phyloP scores from a whole-genome alignment of 495 filamentous ascomycete species.

The Xylaria palmicola region DNA sequence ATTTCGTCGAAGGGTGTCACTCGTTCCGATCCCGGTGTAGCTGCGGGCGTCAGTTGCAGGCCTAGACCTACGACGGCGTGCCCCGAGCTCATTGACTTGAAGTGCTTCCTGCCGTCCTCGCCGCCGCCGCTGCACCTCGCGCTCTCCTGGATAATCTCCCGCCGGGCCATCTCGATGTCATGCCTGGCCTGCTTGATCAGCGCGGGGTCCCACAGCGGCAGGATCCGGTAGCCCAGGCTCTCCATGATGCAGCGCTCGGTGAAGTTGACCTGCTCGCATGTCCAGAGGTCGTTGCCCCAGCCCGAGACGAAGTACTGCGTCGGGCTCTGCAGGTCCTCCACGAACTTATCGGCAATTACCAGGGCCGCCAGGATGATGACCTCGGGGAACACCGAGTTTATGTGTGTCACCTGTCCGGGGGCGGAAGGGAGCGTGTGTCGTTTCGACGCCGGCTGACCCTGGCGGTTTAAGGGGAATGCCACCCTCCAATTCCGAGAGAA shows the following conservation, averaged over 20 bases:
- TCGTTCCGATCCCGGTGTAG: slow-evolving; percentile 38
- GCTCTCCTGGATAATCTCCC: slow-evolving; percentile 30
- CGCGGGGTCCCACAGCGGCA: slow-evolving; percentile 48
- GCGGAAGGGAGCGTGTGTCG: slow-evolving; percentile 47
- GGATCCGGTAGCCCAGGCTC: slow-evolving; percentile 50
- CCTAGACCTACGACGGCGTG: slow-evolving; percentile 36
- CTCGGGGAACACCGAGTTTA: slow-evolving; percentile 55
- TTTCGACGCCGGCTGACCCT: slow-evolving; percentile 28
- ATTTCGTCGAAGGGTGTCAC: slow-evolving; percentile 14
- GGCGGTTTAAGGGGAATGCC: slow-evolving; percentile 40
- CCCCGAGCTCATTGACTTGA: slow-evolving; percentile 40
- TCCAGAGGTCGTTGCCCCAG: slow-evolving; percentile 52
- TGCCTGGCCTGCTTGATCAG: slow-evolving; percentile 49
- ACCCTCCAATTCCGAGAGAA: slow-evolving; percentile 55
- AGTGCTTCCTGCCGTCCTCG: slow-evolving; percentile 28
- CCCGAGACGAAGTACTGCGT: slow-evolving; percentile 41
- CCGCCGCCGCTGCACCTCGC: slow-evolving; percentile 6
- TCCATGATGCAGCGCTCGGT: slow-evolving; percentile 57
- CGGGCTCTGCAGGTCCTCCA: slow-evolving; percentile 47
- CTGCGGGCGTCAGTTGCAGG: slow-evolving; percentile 41
- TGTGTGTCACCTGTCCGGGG: slow-evolving; percentile 43
- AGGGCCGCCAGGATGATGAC: slow-evolving; percentile 50
- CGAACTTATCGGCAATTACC: slow-evolving; percentile 53
- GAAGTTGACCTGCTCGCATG: slow-evolving; percentile 53
- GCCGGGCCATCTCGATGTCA: slow-evolving; percentile 56